Base-by-base conservation (phyloP, 306 rosid genomes). In the Citrullus colocynthis region DNA sequence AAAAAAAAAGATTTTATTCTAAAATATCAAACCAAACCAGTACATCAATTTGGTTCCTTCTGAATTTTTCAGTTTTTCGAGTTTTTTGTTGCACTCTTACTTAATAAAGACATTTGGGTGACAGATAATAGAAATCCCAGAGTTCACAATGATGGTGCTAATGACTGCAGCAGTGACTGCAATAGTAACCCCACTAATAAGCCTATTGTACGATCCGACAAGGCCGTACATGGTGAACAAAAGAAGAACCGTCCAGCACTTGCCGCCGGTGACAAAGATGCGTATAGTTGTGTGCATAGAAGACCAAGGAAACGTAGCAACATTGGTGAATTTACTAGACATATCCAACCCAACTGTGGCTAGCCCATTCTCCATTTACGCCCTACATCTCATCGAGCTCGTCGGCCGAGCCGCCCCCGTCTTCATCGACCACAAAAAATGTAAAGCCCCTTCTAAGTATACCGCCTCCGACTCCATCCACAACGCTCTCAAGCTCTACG, bases 231-330 rank as follows among this genome's bases (percentile, higher is more conserved):
- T 85, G 84, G 82, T 91, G 58, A 86, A 49, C 84, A 88, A 88
- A 85, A 83, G 91, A 28, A 87, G 97, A 80, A 88, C 87, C 60
- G 83, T 93, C 78, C 96, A 91, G 49, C 93, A 93, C 83, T 83
- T 85, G 4, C 84, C 89, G 11, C 88, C 83, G 9, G 80, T 74
- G 12, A 4, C 59, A 12, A 88, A 86, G 21, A 87, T 94, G 4
- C 79, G 84, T 2, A 37, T 89, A 10, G 65, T 92, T 0, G 75
- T 92, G 11, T 79, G 88, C 64, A 85, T 92, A 28, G 37, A 84
- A 0, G 85, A 89, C 59, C 65, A 72, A 37, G 88, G 87, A 15
- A 81, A 59, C 75, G 80, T 85, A 11, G 63, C 75, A 4, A 80
- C 88, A 6, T 78, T 92, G 48, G 75, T 88, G 61, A 74, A 21